Conservation (phyloP, 768 basidiomycete species). For the Tricholoma sp. region DNA sequence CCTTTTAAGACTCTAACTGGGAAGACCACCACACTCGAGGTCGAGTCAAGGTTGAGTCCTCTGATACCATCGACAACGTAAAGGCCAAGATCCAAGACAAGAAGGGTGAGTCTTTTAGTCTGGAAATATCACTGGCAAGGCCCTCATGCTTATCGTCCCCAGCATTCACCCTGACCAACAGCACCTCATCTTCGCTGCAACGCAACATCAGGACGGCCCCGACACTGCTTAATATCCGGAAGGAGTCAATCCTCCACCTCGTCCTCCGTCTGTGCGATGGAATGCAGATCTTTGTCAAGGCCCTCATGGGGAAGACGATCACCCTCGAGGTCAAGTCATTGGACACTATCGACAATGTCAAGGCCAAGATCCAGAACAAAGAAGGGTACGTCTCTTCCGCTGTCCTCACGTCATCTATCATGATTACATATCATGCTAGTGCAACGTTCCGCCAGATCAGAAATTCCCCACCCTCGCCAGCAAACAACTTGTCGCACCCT, state of each 20-base stretch:
- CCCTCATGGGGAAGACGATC: slow-evolving; percentile 10
- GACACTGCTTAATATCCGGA: not conserved
- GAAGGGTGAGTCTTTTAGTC: not conserved
- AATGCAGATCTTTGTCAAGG: not conserved
- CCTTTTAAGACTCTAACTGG: not conserved
- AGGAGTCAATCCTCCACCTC: not conserved
- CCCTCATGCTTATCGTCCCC: not conserved
- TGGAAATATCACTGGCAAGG: not conserved
- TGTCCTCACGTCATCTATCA: not conserved
- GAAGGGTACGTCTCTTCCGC: slow-evolving; percentile 1
- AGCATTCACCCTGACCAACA: not conserved
- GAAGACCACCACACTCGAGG: not conserved
- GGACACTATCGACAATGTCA: slow-evolving; percentile 20
- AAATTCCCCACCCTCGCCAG: slow-evolving; percentile 14
- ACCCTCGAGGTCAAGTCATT: slow-evolving; percentile 5
- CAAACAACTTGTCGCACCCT: slow-evolving; percentile 14
- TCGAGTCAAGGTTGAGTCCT: not conserved
- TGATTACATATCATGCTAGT: not conserved
- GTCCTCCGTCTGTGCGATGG: not conserved
- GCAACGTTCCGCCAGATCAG: slow-evolving; percentile 12
- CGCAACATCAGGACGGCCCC: not conserved
- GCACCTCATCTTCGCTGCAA: not conserved
- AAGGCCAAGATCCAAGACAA: not conserved
- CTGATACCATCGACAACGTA: not conserved
- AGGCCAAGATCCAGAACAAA: slow-evolving; percentile 15